These are phyloP conservation scores for Hymenoscyphus fructigenus DNA, from an alignment of 2,329 filamentous ascomycete genomes.

Conservation along the genomic window DNA sequence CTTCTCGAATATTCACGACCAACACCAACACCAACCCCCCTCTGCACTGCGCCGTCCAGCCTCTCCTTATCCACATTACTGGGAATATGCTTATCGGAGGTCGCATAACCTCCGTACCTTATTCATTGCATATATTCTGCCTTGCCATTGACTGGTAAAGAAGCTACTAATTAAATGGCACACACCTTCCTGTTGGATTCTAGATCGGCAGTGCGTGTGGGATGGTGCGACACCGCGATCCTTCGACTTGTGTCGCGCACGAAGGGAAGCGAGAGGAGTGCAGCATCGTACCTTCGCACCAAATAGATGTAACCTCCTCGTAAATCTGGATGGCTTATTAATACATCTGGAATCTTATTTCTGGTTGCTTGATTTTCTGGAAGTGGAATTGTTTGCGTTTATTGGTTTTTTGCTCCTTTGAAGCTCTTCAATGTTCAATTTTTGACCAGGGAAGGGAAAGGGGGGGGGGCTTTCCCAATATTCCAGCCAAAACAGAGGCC, in stretches of 20 bases:
- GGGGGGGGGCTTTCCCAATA: too few relatives aligned
- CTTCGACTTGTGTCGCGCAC: neutral
- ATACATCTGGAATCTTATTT: too few relatives aligned
- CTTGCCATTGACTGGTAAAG: neutral
- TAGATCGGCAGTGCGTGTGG: neutral
- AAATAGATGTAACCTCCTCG: neutral
- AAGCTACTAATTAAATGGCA: neutral
- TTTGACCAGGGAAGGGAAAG: too few relatives aligned
- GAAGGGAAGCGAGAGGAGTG: neutral
- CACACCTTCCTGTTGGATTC: neutral
- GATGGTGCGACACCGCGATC: too few relatives aligned
- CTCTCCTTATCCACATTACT: neutral
- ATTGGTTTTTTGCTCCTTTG: too few relatives aligned
- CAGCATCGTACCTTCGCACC: neutral
- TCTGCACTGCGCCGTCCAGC: neutral
- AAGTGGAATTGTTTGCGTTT: too few relatives aligned
- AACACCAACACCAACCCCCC: neutral
- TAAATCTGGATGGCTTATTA: neutral
- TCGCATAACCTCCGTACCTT: too few relatives aligned
- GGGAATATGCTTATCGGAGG: neutral
- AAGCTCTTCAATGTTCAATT: too few relatives aligned
- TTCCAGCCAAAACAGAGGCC: too few relatives aligned
- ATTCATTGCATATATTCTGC: neutral
- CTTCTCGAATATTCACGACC: neutral
- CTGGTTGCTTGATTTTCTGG: too few relatives aligned